Conservation (phyloP, 2,329 filamentous ascomycete genomes). For the Diaporthe destruens region DNA sequence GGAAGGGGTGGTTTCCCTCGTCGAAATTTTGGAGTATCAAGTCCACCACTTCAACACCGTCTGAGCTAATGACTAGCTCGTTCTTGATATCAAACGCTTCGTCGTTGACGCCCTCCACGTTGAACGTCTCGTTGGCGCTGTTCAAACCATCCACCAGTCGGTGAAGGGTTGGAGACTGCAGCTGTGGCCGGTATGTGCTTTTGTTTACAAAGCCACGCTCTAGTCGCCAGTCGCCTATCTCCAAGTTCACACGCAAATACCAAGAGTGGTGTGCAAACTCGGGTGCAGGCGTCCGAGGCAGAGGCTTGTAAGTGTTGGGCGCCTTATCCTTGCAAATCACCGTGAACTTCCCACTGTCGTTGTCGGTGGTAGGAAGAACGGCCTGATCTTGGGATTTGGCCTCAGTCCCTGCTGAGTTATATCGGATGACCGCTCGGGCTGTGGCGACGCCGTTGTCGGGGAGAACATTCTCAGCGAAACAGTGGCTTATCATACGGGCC, state of each 20-base stretch:
- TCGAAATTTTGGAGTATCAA: constrained; percentile 74
- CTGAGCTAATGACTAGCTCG: constrained; percentile 69
- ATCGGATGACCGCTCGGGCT: constrained; percentile 63
- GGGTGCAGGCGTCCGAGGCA: constrained; percentile 57
- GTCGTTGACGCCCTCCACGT: constrained; percentile 64
- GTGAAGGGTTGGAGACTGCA: constrained; percentile 62
- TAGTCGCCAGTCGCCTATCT: constrained; percentile 70
- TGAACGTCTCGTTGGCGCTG: constrained; percentile 59
- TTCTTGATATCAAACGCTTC: constrained; percentile 57
- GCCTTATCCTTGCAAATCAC: constrained; percentile 65
- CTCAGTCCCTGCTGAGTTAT: constrained; percentile 47
- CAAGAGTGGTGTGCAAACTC: constrained; percentile 63
- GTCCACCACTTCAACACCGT: constrained; percentile 64
- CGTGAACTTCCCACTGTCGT: constrained; percentile 50
- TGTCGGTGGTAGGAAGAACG: constrained; percentile 53
- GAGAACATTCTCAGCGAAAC: constrained; percentile 66
- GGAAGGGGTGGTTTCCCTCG: constrained; percentile 73
- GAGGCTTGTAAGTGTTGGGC: constrained; percentile 59
- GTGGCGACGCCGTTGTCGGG: constrained; percentile 58
- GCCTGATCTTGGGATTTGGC: not conserved
- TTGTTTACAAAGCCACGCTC: constrained; percentile 70
- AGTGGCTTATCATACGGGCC: constrained; percentile 71
- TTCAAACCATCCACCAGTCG: constrained; percentile 61
- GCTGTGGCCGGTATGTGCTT: constrained; percentile 64
- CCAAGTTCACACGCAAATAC: constrained; percentile 69